Evolutionary conservation across 306 rosid species (phyloP), one percentile per base, ranked within the genome.

Genomic region (Quercus engelmannii): DNA sequence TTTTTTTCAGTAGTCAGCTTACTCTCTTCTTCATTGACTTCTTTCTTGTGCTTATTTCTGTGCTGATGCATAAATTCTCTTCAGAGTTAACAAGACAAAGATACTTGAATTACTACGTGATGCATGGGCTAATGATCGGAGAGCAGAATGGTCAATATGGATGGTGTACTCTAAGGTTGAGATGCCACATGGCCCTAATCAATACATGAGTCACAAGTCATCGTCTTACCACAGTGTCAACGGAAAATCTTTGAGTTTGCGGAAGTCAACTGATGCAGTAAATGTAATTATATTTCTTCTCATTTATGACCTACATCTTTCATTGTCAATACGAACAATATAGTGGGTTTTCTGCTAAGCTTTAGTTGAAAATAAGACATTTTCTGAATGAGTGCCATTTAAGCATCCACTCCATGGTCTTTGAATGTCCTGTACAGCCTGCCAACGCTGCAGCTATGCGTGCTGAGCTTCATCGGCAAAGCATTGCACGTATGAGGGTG

Each of bases 101-200:
- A 87, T 94, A 80, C 54, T 94, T 69, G 90, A 89, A 69, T 80
- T 80, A 86, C 81, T 94, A 84, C 84, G 78, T 63, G 92, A 92
- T 76, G 78, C 78, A 31, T 94, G 97, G 97, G 82, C 90, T 55
- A 90, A 74, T 87, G 94, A 94, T 73, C 88, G 95, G 74, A 88
- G 87, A 85, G 86, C 93, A 58, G 99, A 94, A 62, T 94, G 97
- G 97, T 92, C 99, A 69, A 94, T 92, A 85, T 94, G 99, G 99
- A 92, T 92, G 97, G 87, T 94, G 46, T 86, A 92, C 83, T 88
- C 99, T 46, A 92, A 90, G 86, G 95, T 87, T 79, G 99, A 94
- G 85, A 92, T 94, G 99, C 99, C 99, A 69, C 95, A 92, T 84
- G 91, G 91, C 76, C 86, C 85, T 78, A 80, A 85, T 76, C 91